Conservation (phyloP, 148 eudicot species). For the Fagopyrum esculentum region DNA sequence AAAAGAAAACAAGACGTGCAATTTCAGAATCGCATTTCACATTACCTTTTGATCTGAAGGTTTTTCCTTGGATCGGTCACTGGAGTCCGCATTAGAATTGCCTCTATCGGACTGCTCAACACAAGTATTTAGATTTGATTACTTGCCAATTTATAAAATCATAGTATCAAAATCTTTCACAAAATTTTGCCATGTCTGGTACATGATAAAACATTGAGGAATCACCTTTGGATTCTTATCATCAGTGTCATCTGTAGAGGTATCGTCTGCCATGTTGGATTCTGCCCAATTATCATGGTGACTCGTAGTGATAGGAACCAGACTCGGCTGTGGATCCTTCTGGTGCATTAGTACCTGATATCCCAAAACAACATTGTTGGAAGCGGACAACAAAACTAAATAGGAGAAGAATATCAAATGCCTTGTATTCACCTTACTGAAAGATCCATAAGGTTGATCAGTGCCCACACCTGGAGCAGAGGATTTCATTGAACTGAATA, state of each 20-base stretch:
- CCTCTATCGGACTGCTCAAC: constrained; percentile 58
- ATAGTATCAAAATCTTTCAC: background rate
- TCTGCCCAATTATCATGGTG: constrained; percentile 71
- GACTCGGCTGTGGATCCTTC: constrained; percentile 32
- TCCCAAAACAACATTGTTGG: constrained; percentile 19
- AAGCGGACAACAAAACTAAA: background rate
- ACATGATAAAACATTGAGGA: background rate
- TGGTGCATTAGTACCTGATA: constrained; percentile 35
- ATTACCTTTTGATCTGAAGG: constrained; percentile 72
- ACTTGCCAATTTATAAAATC: background rate
- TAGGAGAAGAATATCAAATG: background rate
- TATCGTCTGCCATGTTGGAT: constrained; percentile 66
- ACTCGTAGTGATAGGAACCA: constrained; percentile 32
- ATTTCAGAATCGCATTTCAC: constrained; percentile 2
- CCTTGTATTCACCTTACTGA: constrained; percentile 38
- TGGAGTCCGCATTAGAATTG: constrained; percentile 62
- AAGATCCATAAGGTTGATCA: constrained; percentile 51
- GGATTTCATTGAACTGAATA: constrained; percentile 43
- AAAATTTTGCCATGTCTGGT: background rate
- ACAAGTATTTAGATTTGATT: background rate
- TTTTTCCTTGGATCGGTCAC: constrained; percentile 88
- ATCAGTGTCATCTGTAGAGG: constrained; percentile 71
- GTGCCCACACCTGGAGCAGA: constrained; percentile 34
- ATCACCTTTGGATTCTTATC: constrained; percentile 59
- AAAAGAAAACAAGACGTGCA: background rate